These are phyloP conservation scores for Daldinia sp. DNA, from an alignment of 2,329 filamentous ascomycete species.

Conservation along the genomic window DNA sequence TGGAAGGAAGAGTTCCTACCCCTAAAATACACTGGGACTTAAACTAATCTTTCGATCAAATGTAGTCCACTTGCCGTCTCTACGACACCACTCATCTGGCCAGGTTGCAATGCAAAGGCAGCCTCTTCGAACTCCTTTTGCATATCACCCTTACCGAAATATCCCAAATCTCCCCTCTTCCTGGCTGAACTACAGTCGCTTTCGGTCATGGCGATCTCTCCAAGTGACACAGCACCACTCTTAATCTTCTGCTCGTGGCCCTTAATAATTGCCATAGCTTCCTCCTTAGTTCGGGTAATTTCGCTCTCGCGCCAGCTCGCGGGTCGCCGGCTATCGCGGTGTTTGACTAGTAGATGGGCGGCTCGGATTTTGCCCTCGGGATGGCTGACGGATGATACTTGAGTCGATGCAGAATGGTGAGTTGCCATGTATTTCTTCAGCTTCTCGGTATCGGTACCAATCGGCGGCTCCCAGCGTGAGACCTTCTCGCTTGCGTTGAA, in stretches of 20 bases:
- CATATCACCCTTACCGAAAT: conserved; percentile 96
- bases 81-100: conserved; percentile 87
- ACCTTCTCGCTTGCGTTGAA: conserved; percentile 90
- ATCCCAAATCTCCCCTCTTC: conserved; percentile 94
- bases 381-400: conserved; percentile 56
- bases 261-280: conserved; percentile 82
- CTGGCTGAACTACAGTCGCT: conserved; percentile 96
- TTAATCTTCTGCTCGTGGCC: conserved; percentile 82
- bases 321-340: conserved; percentile 86
- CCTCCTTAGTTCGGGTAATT: conserved; percentile 89
- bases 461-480: conserved; percentile 94
- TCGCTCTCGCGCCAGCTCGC: conserved; percentile 93
- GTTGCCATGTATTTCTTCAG: conserved; percentile 94
- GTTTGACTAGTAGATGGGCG: conserved; percentile 94
- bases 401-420: conserved; percentile 76
- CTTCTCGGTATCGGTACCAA: conserved; percentile 88
- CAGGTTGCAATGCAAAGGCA: conserved; percentile 87
- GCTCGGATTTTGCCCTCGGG: conserved; percentile 88
- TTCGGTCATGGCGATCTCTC: conserved; percentile 87
- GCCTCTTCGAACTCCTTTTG: conserved; percentile 99
- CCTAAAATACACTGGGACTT: conserved; percentile 13
- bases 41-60: conserved; percentile 79
- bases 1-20: not conserved
- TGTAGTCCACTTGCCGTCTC: conserved; percentile 95
- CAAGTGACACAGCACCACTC: conserved; percentile 75